Evolutionary conservation across 176 grass and related monocot genomes (phyloP), one percentile per base, ranked within the genome.

Genomic region (Urochloa ruziziensis): DNA sequence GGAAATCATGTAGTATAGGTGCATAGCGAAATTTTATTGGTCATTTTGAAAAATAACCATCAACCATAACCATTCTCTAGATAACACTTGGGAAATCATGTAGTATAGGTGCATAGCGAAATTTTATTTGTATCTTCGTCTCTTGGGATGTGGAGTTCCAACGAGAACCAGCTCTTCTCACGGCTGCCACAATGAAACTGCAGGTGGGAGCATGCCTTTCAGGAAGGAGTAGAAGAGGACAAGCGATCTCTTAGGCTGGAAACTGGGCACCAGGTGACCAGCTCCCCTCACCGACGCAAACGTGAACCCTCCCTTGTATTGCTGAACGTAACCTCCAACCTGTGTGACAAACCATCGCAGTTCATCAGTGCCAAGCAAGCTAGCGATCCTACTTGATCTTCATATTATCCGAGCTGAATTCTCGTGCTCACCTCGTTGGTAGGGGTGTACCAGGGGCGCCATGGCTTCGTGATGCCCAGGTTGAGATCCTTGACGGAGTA

Each of bases 401-500:
- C 39, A 39, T 1, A 49, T 5, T 64, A 15, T 36, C n/a, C 1
- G 0, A 40, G 36, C 58, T 73, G 63, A 28, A 24, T 4, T 24
- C 8, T 25, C 47, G 63, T n/a, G 4, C 10, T 62, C 76, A 89
- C 89, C 87, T 91, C 87, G 8, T 80, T 57, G 5, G 66, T 47
- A 63, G 75, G 67, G 3, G 49, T 85, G 81, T 89, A 80, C 92
- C 92, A 94, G 0, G 89, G 89, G 10, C 81, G 47, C 89, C 89
- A 94, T 53, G 84, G 58, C 27, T 37, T 68, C 16, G 68, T 84
- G 51, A 89, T 5, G 17, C 77, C 17, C 21, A 94, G 66, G 52
- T 75, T 34, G 23, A 92, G 77, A 34, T 77, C 60, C 44, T 89
- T 77, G 34, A 94, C 25, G 2, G 89, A 90, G 67, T 85, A 87